Base-by-base conservation (phyloP, 1,284 basidiomycete genomes). In the Trametes hirsuta region DNA sequence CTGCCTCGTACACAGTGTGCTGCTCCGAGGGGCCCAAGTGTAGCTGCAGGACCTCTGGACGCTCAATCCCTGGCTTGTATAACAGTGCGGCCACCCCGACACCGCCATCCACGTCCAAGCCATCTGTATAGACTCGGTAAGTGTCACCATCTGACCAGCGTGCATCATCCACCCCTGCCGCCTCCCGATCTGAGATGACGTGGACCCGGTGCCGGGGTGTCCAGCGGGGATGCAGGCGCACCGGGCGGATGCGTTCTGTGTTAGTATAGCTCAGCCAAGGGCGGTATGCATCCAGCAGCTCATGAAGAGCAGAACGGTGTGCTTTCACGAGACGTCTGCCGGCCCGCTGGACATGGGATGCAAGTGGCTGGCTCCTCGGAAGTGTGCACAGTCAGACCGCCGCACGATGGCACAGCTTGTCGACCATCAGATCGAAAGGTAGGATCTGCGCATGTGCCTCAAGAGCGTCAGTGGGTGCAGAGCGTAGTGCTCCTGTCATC, bases 221-320 rank as follows among this genome's bases (percentile, higher is more conserved):
- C 50, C 53, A 64, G n/a, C 41, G 25, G 0, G 68, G 67, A 22
- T 54, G 64, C 0, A 41, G 42, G 1, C 61, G 44, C 0, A 53
- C 50, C 2, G 66, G 35, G 2, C 14, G 25, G 30, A 67, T 65
- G 1, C 15, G 58, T 45, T 67, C 66, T 3, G 58, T 39, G 18
- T 22, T 4, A 3, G 15, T 22, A 6, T 53, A 34, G 6, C 42
- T 9, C n/a, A 66, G 47, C 47, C 47, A 48, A 6, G 22, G 21
- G 1, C 44, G 3, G 54, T 55, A 62, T 6, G 58, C 39, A 14
- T 61, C 45, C 6, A 69, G 40, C 8, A 70, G 55, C 35, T 18
- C 18, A 18, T 18, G 18, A 18, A 18, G 18, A 18, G 18, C 18
- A 18, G 18, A 18, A 18, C 18, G 18, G 18, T 18, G 18, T 18